phyloP scores from a whole-genome alignment of 805 yeast genomes.

The Brettanomyces sp. region DNA sequence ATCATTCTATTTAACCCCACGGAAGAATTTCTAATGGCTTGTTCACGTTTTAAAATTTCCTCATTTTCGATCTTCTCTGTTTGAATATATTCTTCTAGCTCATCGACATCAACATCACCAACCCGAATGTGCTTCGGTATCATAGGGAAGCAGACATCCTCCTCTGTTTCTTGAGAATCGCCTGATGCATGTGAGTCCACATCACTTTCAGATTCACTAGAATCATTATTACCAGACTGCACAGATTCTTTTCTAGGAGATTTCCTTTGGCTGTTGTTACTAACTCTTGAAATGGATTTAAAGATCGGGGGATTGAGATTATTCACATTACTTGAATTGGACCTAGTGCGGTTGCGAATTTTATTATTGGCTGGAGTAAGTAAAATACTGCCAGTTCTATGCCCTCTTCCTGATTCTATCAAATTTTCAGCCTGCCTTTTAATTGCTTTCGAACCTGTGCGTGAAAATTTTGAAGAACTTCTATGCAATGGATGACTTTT shows the following conservation, averaged over 20 bases:
- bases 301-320: neutral
- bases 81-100: slow-evolving; percentile 70
- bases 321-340: neutral
- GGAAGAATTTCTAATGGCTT: slow-evolving; percentile 10
- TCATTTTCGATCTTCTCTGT: slow-evolving; percentile 46
- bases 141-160: slow-evolving; percentile 97
- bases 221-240: too few species aligned
- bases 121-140: slow-evolving; percentile 47
- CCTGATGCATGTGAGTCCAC: slow-evolving; percentile 66
- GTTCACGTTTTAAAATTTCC: slow-evolving; percentile 24
- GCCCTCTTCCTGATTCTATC: neutral
- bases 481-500: too few species aligned
- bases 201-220: slow-evolving; percentile 30
- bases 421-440: neutral
- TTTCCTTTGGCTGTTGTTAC: too few species aligned
- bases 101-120: slow-evolving; percentile 84
- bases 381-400: neutral
- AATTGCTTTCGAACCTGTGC: neutral
- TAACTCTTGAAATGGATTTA: neutral
- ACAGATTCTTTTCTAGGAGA: too few species aligned
- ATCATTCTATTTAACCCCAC: neutral
- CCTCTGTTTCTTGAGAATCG: slow-evolving; percentile 85
- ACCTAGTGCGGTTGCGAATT: neutral
- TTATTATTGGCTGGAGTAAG: neutral
- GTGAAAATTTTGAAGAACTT: neutral